Conservation (phyloP, 2,329 filamentous ascomycete species). For the Coleophoma eucalyptorum region DNA sequence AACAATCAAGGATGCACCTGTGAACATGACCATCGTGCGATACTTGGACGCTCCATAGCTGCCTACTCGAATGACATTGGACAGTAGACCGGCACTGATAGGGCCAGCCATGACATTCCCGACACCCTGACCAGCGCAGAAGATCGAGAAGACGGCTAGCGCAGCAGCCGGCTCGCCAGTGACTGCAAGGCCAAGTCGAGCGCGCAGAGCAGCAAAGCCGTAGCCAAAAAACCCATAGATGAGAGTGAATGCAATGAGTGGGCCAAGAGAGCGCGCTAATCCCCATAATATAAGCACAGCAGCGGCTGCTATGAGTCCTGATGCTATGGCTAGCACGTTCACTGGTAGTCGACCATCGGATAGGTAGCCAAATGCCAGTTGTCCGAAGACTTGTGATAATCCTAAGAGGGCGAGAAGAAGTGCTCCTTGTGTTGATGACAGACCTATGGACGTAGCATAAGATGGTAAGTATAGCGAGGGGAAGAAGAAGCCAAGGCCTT, state of each 20-base stretch:
- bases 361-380: constrained; percentile 45
- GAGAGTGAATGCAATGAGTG: constrained; percentile 44
- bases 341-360: constrained; percentile 41
- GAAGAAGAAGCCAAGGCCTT: constrained; percentile 45
- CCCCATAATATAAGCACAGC: constrained; percentile 50
- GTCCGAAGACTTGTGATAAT: constrained; percentile 42
- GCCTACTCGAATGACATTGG: constrained; percentile 1
- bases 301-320: constrained; percentile 39
- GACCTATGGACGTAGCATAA: neutral
- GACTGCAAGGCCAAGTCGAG: constrained; percentile 28
- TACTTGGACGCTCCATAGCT: constrained; percentile 17
- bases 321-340: constrained; percentile 34
- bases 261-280: constrained; percentile 36
- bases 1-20: constrained; percentile 14
- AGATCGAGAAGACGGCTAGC: constrained; percentile 22
- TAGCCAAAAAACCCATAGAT: constrained; percentile 53
- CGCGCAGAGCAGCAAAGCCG: constrained; percentile 46
- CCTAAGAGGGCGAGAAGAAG: constrained; percentile 47
- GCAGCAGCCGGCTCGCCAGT: constrained; percentile 23
- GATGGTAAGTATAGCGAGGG: constrained; percentile 39
- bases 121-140: constrained; percentile 27
- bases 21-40: constrained; percentile 17
- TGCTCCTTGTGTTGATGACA: neutral
- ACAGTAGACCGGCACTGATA: constrained; percentile 23
- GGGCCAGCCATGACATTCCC: constrained; percentile 29